phyloP scores from a whole-genome alignment of 2,329 filamentous ascomycete species.

The Apiospora pterosperma region DNA sequence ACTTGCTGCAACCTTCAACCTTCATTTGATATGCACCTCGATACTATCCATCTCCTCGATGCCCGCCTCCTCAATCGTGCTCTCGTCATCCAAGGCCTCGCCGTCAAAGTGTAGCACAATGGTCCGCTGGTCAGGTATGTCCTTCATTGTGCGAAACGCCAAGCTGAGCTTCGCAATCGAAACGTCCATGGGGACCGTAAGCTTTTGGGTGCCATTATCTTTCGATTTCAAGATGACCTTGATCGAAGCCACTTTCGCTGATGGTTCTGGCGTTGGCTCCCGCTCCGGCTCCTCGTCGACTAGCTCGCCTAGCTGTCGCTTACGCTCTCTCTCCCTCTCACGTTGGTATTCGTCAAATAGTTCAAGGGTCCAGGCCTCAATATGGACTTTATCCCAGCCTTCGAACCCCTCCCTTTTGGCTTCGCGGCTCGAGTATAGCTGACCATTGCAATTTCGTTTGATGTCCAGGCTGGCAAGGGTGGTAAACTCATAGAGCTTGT shows the following conservation, averaged over 20 bases:
- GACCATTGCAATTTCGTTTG: constrained; percentile 38
- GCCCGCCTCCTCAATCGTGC: constrained; percentile 62
- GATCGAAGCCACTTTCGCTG: constrained; percentile 20
- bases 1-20: not conserved
- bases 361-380: constrained; percentile 74
- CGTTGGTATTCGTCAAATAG: constrained; percentile 48
- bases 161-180: constrained; percentile 59
- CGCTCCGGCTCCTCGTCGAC: constrained; percentile 26
- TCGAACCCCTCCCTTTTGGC: constrained; percentile 38
- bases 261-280: constrained; percentile 16
- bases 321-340: constrained; percentile 45
- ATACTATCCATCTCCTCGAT: constrained; percentile 72
- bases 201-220: constrained; percentile 45
- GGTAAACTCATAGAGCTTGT: constrained; percentile 70
- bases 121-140: constrained; percentile 46
- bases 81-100: constrained; percentile 60
- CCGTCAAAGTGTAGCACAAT: constrained; percentile 73
- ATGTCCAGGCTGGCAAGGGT: constrained; percentile 69
- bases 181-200: constrained; percentile 52
- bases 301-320: constrained; percentile 37
- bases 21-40: constrained; percentile 64
- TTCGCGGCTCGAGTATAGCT: constrained; percentile 33
- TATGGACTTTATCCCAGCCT: constrained; percentile 59
- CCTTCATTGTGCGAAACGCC: constrained; percentile 55
- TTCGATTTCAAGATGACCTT: constrained; percentile 53